Conservation (phyloP, 441 rosid genomes). For the Euphorbia corollata region DNA sequence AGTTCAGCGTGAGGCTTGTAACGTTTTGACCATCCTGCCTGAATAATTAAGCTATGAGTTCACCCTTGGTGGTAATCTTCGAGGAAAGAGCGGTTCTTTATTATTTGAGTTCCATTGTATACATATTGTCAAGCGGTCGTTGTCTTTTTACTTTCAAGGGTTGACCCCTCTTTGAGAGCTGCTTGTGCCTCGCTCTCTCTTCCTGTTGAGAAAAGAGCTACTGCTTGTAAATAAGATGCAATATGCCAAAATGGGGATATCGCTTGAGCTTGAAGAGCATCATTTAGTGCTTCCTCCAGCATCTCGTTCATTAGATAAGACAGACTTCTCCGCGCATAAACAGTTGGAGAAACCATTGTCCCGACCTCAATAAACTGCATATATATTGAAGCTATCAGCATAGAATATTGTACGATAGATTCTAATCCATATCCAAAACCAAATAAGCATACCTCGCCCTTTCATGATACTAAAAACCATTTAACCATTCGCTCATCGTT, state of each 20-base stretch:
- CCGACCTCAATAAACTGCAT: constrained; percentile 69
- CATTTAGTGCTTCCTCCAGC: constrained; percentile 62
- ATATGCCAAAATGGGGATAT: constrained; percentile 72
- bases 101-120: constrained; percentile 12
- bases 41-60: constrained; percentile 15
- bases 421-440: neutral
- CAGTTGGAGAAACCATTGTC: constrained; percentile 74
- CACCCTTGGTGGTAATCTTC: constrained; percentile 18
- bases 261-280: constrained; percentile 69
- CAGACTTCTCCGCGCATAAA: constrained; percentile 64
- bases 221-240: constrained; percentile 71
- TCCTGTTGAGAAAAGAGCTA: constrained; percentile 51
- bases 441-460: neutral
- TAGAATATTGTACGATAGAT: neutral
- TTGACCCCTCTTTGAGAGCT: constrained; percentile 61
- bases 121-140: constrained; percentile 21
- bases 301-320: constrained; percentile 58
- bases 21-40: constrained; percentile 10
- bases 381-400: constrained; percentile 18
- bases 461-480: constrained; percentile 6
- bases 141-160: constrained; percentile 51
- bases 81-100: constrained; percentile 15
- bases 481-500: neutral
- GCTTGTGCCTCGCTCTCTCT: constrained; percentile 67
- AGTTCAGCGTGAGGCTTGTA: constrained; percentile 13